phyloP scores from a whole-genome alignment of 2,329 filamentous ascomycete species.

The Claviceps paspali region DNA sequence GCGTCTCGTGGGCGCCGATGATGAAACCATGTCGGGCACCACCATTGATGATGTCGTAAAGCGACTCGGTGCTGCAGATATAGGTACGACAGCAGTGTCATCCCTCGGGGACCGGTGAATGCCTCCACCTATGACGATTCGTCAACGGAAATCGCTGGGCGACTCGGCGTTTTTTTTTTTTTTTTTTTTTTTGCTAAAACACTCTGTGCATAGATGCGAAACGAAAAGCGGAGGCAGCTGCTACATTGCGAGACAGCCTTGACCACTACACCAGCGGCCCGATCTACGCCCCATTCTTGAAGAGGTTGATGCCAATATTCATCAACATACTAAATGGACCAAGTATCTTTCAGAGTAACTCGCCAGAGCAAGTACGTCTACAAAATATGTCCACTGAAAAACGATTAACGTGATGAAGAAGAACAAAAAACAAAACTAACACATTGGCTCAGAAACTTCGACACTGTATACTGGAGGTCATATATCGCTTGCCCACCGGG shows the following conservation, averaged over 20 bases:
- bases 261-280: slow-evolving; percentile 71
- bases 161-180: too few relatives aligned
- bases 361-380: slow-evolving; percentile 62
- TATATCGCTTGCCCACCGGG: slow-evolving; percentile 67
- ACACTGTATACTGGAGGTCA: slow-evolving; percentile 84
- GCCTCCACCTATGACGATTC: not conserved
- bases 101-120: not conserved
- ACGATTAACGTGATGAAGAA: not conserved
- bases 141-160: too few relatives aligned
- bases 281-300: slow-evolving; percentile 67
- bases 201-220: slow-evolving; percentile 55
- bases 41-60: slow-evolving; percentile 49
- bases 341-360: slow-evolving; percentile 83
- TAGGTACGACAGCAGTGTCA: slow-evolving; percentile 27
- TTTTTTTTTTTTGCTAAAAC: too few relatives aligned
- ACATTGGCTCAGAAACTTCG: slow-evolving; percentile 55
- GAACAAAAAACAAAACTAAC: too few relatives aligned
- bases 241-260: slow-evolving; percentile 77
- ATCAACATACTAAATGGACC: slow-evolving; percentile 69
- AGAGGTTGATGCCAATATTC: slow-evolving; percentile 81
- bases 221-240: slow-evolving; percentile 66
- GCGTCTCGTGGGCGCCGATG: slow-evolving; percentile 25
- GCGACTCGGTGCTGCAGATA: slow-evolving; percentile 40
- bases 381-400: not conserved
- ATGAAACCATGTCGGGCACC: slow-evolving; percentile 43